These are phyloP conservation scores for Saitozyma podzolica DNA, from an alignment of 768 basidiomycete genomes.

Conservation along the genomic window DNA sequence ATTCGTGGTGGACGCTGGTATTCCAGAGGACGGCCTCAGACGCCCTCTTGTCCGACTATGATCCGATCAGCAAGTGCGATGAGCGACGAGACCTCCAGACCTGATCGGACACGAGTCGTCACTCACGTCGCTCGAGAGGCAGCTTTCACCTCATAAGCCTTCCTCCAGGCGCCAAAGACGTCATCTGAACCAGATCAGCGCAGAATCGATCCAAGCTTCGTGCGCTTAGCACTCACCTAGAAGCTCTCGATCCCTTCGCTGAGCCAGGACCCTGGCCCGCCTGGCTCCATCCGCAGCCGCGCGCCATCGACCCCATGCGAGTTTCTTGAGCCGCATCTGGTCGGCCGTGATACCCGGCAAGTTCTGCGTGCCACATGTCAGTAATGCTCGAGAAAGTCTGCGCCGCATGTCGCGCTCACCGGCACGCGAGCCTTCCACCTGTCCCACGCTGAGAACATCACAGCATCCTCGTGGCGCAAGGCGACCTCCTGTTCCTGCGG, in stretches of 20 bases:
- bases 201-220: neutral
- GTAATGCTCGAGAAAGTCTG: too few relatives aligned
- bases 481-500: conserved; percentile 35
- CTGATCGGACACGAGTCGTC: neutral
- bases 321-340: conserved; percentile 16
- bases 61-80: too few relatives aligned
- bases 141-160: conserved; percentile 1
- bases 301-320: conserved; percentile 16
- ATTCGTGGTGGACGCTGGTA: too few relatives aligned
- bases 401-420: conserved; percentile 10
- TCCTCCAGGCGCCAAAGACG: conserved; percentile 14
- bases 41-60: too few relatives aligned
- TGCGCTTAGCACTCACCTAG: conserved; percentile 13
- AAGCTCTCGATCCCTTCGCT: conserved; percentile 12
- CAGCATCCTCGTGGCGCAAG: conserved; percentile 33
- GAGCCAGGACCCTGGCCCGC: conserved; percentile 6
- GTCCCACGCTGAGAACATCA: conserved; percentile 42
- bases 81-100: too few relatives aligned
- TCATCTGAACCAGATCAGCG: conserved; percentile 12
- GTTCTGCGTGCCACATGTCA: conserved; percentile 4
- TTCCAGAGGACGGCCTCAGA: too few relatives aligned
- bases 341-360: conserved; percentile 24
- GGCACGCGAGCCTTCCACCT: conserved; percentile 33
- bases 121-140: conserved; percentile 12
- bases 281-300: conserved; percentile 7